Evolutionary conservation across 2,329 filamentous ascomycete species (phyloP), one percentile per base, ranked within the genome.

Genomic region (Fusarium heterosporum): DNA sequence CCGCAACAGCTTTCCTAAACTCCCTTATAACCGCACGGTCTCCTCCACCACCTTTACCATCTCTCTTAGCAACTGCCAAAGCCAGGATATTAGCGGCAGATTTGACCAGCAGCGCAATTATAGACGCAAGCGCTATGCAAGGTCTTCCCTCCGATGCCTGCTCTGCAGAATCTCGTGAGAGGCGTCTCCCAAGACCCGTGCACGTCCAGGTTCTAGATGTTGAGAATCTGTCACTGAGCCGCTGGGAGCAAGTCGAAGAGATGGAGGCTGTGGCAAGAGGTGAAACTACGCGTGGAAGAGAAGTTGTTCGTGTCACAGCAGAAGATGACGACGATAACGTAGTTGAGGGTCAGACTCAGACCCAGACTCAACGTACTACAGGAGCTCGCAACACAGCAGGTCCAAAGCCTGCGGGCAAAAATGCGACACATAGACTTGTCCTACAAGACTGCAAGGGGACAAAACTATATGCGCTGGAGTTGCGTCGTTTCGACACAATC

Each of bases 201-300:
- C 83, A 90, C 4, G 90, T 96, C 2, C 96, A 98, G 77, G 87
- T 98, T 1, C 80, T 97, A 2, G 93, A 96, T 71, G 83, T 98
- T 9, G 90, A 97, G 74, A 94, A 98, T 74, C 85, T 98, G 19
- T 86, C 89, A 3, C 84, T 86, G 51, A 93, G 90, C 71, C 86
- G 91, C 50, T 97, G 94, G 93, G 90, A 93, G 66, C 93, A 97
- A 77, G 86, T 97, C 30, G 93, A 97, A 76, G 88, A 89, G 32
- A 87, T 96, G 8, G 92, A 95, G 77, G 86, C 89, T 41, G 82
- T 89, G 42, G 88, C 90, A 72, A 84, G 91, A 13, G 92, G 92
- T 1, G 92, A 95, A 79, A 86, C 83, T 66, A 92, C 85, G 1
- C 86, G 88, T 39, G 96, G 96, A 0, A 81, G 93, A 11, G 91